Evolutionary conservation across 768 basidiomycete genomes (phyloP), one percentile per base, ranked within the genome.

Genomic region (Termitomyces heimii): DNA sequence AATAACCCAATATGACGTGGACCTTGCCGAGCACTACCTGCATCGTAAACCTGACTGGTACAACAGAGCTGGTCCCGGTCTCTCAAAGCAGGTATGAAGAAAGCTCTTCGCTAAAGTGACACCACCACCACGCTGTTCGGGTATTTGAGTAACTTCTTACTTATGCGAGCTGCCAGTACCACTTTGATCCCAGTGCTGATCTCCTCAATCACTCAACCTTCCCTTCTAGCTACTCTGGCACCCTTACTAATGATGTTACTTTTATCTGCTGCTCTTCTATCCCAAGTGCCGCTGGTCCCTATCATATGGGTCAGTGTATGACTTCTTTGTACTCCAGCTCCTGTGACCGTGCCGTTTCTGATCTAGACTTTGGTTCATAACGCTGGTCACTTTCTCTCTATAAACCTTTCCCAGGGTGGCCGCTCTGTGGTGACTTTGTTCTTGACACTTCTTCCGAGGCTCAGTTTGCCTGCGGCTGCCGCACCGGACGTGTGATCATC

Each of bases 151-250:
- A 37, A n/a, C 9, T 24, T 43, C 26, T 12, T 28, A 18, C 35
- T 59, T 5, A 56, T 20, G 49, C 22, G 37, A 53, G 9, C 29
- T 45, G n/a, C n/a, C 28, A 73, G 77, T 68, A 63, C 48, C 31
- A n/a, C n/a, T 69, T 68, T 49, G 75, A 72, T 13, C 63, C 70
- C 26, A 76, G 69, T 55, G 63, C 66, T 31, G 77, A 78, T 35
- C 75, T 83, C 14, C 72, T 85, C 24, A 80, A 81, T 29, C 83
- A 83, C 61, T 68, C 81, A 1, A 82, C 81, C 29, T 82, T 81
- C 74, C 82, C 82, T 13, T 71, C 64, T 1, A 60, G 66, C 56
- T 82, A 79, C 64, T 31, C 64, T 16, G 24, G 64, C 26, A 67
- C 63, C 42, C 77, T 78, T 5, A 65, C 56, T 2, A 79, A 82